Evolutionary conservation across 768 basidiomycete species (phyloP), one percentile per base, ranked within the genome.

Genomic region (Lentinula lateritia): DNA sequence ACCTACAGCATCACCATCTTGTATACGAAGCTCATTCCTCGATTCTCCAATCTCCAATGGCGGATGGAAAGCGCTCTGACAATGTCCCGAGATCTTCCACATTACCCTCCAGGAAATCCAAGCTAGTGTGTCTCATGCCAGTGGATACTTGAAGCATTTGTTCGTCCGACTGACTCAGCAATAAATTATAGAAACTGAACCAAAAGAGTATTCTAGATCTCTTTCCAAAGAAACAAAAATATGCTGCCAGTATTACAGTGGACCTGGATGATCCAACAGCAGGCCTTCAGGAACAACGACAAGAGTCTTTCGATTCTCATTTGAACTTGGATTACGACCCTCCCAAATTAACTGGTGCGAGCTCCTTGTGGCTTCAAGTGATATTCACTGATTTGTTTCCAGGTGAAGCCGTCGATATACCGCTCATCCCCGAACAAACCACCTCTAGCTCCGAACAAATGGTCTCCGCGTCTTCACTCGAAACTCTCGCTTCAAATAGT

Each of bases 1-100:
- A 28, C 28, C 28, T 28, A 3, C 28, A 28, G 28, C 12, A 36
- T 36, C 50, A 32, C 9, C 35, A 36, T 32, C 32, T n/a, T 41
- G 34, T 39, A 35, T 55, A 28, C 28, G 28, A 28, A 28, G 28
- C 28, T 28, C 28, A 28, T 42, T 16, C 18, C 45, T 23, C 12
- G 9, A 15, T 16, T 15, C 67, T 68, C n/a, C n/a, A n/a, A n/a
- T n/a, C n/a, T n/a, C n/a, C n/a, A 66, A 73, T 75, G 74, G 65
- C 66, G 2, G 70, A 68, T 10, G 68, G 62, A 39, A 46, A 39
- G 39, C 43, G 12, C 16, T 38, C 46, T 5, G 35, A 59, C 12
- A 48, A 50, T 32, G 46, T 46, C 45, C 34, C 28, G 13, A 46
- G 38, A n/a, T n/a, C 45, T 15, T 32, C 38, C 2, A 48, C 15